These are phyloP conservation scores for Xerocomus minutiporus DNA, from an alignment of 1,284 basidiomycete genomes.

Conservation along the genomic window DNA sequence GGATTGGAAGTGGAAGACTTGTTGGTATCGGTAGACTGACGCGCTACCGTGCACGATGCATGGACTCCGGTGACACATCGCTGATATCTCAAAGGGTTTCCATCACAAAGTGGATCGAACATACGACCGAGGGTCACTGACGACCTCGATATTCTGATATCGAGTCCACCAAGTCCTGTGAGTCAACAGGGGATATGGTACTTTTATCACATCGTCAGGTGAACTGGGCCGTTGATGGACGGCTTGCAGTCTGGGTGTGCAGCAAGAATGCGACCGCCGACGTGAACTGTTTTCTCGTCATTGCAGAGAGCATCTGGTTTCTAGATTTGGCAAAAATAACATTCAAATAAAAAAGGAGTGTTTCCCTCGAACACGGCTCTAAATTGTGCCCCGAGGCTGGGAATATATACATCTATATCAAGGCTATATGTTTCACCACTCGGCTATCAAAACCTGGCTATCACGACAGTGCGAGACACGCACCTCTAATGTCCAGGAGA, in stretches of 20 bases:
- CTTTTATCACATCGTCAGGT: slow-evolving; percentile 6
- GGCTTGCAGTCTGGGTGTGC: slow-evolving; percentile 27
- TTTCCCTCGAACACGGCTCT: too few species aligned
- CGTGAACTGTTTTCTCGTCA: slow-evolving; percentile 12
- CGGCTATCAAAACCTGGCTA: too few species aligned
- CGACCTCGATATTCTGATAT: slow-evolving; percentile 19
- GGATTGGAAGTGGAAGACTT: slow-evolving; percentile 4
- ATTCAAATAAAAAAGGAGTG: too few species aligned
- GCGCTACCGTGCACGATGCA: background rate
- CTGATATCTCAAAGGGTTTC: background rate
- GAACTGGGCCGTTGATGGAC: slow-evolving; percentile 10
- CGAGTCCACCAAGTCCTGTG: slow-evolving; percentile 22
- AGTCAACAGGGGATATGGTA: slow-evolving; percentile 18
- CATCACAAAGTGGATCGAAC: slow-evolving; percentile 2
- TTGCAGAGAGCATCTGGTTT: background rate
- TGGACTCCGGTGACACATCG: slow-evolving; percentile 4
- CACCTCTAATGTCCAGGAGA: too few species aligned
- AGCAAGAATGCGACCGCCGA: slow-evolving; percentile 16
- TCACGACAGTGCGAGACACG: too few species aligned
- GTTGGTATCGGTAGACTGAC: background rate
- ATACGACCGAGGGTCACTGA: background rate
- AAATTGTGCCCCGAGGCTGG: too few species aligned
- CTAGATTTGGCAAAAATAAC: background rate
- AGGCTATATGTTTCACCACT: too few species aligned
- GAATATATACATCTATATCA: too few species aligned